Evolutionary conservation across 495 filamentous ascomycete genomes (phyloP), one percentile per base, ranked within the genome.

Genomic region (Daldinia vernicosa): DNA sequence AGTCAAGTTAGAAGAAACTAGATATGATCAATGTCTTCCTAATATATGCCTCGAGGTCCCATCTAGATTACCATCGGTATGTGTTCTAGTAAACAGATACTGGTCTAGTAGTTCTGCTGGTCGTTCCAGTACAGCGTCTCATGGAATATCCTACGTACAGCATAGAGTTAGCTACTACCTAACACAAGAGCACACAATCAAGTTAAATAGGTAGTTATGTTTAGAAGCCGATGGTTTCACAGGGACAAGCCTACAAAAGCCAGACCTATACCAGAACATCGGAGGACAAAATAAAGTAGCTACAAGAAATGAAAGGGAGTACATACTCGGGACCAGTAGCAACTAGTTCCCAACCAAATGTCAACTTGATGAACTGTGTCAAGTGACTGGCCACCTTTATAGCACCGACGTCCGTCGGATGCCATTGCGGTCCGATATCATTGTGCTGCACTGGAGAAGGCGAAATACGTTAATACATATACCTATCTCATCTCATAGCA

Each of bases 351-450:
- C 89, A 92, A 26, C 86, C 84, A 66, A 92, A 85, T 11, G 69
- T 80, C 55, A 79, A 57, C 63, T 75, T 75, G 40, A 83, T 80
- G 55, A 84, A 90, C 72, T 89, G 86, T 74, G 87, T 84, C 54
- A 91, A 66, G 67, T 91, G 88, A 67, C 88, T 90, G 2, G 89
- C 88, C 2, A 91, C 76, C 69, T 91, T 91, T 75, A 91, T 82
- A 56, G 90, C 87, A 0, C 90, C 89, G 11, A 90, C 85, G 68
- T 91, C 89, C 0, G 89, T 91, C 0, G 87, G 89, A 64, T 92
- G 89, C 67, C 81, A 89, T 72, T 81, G 80, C 12, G 89, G 90
- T 4, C 81, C 86, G 59, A 90, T 89, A 70, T 91, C 89, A 62
- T 91, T 91, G 69, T 92, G 89, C 71, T 91, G 88, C 67, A 92